Evolutionary conservation across 2,329 filamentous ascomycete genomes (phyloP), one percentile per base, ranked within the genome.

Genomic region (Domatiomyces catenatus): DNA sequence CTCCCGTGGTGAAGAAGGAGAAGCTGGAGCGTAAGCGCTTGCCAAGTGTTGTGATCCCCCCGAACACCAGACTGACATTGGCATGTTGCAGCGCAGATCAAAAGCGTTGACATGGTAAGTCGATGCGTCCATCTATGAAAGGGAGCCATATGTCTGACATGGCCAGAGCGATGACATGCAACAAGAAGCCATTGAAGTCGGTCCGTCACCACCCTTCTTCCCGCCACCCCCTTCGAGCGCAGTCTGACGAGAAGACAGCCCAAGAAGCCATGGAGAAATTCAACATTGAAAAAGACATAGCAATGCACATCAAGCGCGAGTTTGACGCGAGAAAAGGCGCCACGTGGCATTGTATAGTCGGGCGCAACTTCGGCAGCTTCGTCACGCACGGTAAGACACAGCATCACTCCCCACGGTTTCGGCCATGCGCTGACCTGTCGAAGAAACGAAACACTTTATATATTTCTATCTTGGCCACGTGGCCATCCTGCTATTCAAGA

Each of bases 391-490:
- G 89, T 94, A 77, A 54, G 78, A 56, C 49, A 49, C 50, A 63
- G 56, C 19, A 51, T 24, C 1, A 10, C 20, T 5, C 5, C 5
- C 22, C n/a, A 17, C 3, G 8, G 26, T 17, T 5, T 6, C 44
- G 20, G 45, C n/a, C 7, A n/a, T 8, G 36, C 15, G 26, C 32
- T 42, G 44, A 48, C 17, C 15, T 45, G 2, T 7, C 43, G 39
- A 72, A 95, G 92, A 96, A 70, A 96, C 92, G 24, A 96, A 96
- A 74, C 92, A 98, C 71, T 98, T 98, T 75, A 95, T 98, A 68
- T 98, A 98, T 75, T 98, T 98, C 75, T 98, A 98, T 74, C 84
- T 98, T 53, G 92, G 92, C 50, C 92, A 96, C 75, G 95, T 88
- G 69, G 92, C 92, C 53, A 96, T 98, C 66, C 78, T 98, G 51